phyloP scores from a whole-genome alignment of 345 rosid genomes.

The Gossypium longicalyx region DNA sequence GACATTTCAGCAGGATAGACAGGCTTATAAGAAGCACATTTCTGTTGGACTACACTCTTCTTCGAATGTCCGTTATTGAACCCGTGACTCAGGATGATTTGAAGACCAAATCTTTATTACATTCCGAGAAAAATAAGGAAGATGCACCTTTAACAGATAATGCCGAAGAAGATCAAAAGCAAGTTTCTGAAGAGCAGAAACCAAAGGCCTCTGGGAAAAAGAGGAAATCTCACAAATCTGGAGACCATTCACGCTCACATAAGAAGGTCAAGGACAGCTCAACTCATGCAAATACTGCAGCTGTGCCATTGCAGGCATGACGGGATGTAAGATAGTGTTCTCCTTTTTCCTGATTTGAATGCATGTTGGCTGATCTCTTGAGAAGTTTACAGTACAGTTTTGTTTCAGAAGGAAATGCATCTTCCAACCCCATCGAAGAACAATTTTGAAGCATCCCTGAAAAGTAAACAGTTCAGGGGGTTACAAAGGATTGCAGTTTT shows the following conservation, averaged over 20 bases:
- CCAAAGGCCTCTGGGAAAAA: constrained; percentile 43
- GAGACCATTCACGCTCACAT: constrained; percentile 36
- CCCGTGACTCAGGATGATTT: constrained; percentile 34
- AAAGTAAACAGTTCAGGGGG: neutral
- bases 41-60: constrained; percentile 77
- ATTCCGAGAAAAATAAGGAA: constrained; percentile 16
- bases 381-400: neutral
- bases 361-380: neutral
- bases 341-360: neutral
- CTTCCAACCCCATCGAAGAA: neutral
- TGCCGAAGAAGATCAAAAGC: constrained; percentile 22
- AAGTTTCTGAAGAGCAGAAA: constrained; percentile 22
- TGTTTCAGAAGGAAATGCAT: neutral
- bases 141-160: neutral
- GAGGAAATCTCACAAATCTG: constrained; percentile 53
- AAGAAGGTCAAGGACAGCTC: constrained; percentile 51
- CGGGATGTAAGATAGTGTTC: neutral
- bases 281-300: constrained; percentile 25
- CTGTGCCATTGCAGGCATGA: constrained; percentile 35
- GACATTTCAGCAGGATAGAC: constrained; percentile 87
- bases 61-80: constrained; percentile 79
- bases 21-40: constrained; percentile 83
- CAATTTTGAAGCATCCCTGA: neutral
- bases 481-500: neutral
- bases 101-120: neutral